phyloP scores from a whole-genome alignment of 305 asterid genomes.

The Solanum hybrid region DNA sequence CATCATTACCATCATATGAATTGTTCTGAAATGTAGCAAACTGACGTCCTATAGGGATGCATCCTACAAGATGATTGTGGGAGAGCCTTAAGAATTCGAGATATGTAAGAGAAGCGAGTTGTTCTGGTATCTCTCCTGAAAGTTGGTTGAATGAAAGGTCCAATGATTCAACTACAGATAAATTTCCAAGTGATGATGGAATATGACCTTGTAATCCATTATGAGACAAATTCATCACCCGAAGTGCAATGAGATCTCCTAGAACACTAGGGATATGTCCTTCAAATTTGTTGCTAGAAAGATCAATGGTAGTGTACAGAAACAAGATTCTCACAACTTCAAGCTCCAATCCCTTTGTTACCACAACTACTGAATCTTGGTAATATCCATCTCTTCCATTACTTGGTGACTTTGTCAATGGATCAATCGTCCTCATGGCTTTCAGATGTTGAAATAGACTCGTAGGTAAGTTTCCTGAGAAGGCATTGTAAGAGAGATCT shows the following conservation, averaged over 20 bases:
- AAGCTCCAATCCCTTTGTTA: background rate
- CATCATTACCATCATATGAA: background rate
- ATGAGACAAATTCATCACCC: background rate
- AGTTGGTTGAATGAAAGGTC: background rate
- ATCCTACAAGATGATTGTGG: background rate
- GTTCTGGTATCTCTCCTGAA: background rate
- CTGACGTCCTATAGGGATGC: background rate
- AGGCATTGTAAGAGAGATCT: background rate
- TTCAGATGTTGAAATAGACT: background rate
- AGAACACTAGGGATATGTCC: background rate
- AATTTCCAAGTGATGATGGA: background rate
- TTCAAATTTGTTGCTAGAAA: background rate
- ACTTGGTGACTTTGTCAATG: background rate
- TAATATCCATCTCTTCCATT: background rate
- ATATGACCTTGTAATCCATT: background rate
- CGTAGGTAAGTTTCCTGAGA: background rate
- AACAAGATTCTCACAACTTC: background rate
- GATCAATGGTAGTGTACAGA: background rate
- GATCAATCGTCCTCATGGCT: background rate
- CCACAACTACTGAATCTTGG: background rate
- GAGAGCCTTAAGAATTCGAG: background rate
- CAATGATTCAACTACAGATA: background rate
- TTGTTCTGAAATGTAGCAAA: background rate
- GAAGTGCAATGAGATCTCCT: background rate
- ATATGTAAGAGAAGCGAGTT: background rate